phyloP scores from a whole-genome alignment of 257 asterid genomes.

The Ilex asprella region DNA sequence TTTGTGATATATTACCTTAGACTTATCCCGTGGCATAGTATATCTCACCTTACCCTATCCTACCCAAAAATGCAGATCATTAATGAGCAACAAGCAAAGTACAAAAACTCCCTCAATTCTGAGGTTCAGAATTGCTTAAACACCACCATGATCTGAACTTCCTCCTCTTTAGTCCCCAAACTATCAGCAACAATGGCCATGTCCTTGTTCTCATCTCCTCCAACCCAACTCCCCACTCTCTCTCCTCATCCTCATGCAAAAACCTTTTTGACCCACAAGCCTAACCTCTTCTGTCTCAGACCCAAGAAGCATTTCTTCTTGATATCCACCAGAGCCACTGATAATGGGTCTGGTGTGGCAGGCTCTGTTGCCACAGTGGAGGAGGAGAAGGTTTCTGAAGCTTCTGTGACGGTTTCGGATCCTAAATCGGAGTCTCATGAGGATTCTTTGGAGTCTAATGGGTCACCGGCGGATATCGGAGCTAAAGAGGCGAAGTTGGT shows the following conservation, averaged over 20 bases:
- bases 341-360: slow-evolving; percentile 32
- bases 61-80: too few species aligned
- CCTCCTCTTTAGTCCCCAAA: slow-evolving; percentile 6
- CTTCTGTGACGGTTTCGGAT: slow-evolving; percentile 4
- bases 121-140: slow-evolving; percentile 33
- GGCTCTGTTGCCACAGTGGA: slow-evolving; percentile 32
- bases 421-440: slow-evolving; percentile 23
- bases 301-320: slow-evolving; percentile 23
- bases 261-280: slow-evolving; percentile 21
- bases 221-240: slow-evolving; percentile 40
- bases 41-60: too few species aligned
- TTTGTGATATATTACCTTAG: too few species aligned
- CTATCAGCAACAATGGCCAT: slow-evolving; percentile 28
- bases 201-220: slow-evolving; percentile 49
- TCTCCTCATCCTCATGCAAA: slow-evolving; percentile 24
- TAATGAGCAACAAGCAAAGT: too few species aligned
- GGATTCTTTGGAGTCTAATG: slow-evolving; percentile 27
- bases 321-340: slow-evolving; percentile 22
- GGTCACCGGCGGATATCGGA: slow-evolving; percentile 27
- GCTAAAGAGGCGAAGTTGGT: slow-evolving; percentile 23
- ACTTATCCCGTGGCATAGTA: too few species aligned
- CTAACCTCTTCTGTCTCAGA: slow-evolving; percentile 17
- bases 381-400: slow-evolving; percentile 25
- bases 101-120: slow-evolving; percentile 8
- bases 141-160: slow-evolving; percentile 17